These are phyloP conservation scores for Arachis hypogaea DNA, from an alignment of 306 rosid genomes.

Conservation along the genomic window DNA sequence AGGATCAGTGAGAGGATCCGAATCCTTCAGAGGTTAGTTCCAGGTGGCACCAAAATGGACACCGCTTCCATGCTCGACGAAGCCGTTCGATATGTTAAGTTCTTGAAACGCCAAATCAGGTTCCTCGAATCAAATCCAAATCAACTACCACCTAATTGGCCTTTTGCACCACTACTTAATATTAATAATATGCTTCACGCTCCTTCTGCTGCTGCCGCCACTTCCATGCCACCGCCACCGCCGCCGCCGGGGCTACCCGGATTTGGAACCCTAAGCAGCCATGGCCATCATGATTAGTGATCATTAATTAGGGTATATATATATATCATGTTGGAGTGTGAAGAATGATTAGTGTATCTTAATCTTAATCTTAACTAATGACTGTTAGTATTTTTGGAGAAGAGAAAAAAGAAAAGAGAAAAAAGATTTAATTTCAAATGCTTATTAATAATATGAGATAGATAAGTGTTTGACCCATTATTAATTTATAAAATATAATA, in stretches of 20 bases:
- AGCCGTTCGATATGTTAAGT: slow-evolving; percentile 81
- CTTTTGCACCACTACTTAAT: slow-evolving; percentile 11
- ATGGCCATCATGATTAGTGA: slow-evolving; percentile 29
- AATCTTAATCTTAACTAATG: no score
- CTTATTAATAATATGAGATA: no score
- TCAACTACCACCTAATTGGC: slow-evolving; percentile 19
- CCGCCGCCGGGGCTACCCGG: background rate
- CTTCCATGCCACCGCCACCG: background rate
- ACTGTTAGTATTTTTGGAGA: background rate
- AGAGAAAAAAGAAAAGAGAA: background rate
- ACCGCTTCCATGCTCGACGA: slow-evolving; percentile 89
- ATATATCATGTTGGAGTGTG: background rate
- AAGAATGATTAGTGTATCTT: background rate
- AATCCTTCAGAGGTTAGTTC: slow-evolving; percentile 79
- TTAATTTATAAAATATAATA: no score
- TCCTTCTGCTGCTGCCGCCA: background rate
- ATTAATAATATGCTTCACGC: background rate
- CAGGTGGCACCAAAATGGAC: slow-evolving; percentile 90
- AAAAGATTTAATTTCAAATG: background rate
- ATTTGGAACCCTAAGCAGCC: background rate
- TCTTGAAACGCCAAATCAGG: slow-evolving; percentile 82
- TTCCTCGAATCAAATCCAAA: slow-evolving; percentile 51
- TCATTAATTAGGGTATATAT: slow-evolving; percentile 3
- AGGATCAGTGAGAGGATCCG: slow-evolving; percentile 82
- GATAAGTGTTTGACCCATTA: no score